Evolutionary conservation across 345 rosid species (phyloP).

Genomic region (Hibiscus syriacus): DNA sequence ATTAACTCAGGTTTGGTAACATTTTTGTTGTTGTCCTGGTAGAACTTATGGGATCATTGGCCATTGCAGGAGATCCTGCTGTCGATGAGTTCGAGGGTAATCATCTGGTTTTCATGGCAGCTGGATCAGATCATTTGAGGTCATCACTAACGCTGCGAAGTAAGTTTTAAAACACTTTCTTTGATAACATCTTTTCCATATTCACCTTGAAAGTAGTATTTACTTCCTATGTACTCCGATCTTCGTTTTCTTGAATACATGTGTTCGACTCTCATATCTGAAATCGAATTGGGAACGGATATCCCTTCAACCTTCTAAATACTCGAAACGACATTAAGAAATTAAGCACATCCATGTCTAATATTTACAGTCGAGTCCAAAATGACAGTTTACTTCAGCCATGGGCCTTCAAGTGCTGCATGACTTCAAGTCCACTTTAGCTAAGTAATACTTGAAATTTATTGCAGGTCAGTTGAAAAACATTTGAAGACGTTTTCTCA

Average conservation of each 20-base stretch:
- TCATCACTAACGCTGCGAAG: constrained; percentile 53
- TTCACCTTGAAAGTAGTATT: background rate
- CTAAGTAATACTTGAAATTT: constrained; percentile 3
- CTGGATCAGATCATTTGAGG: constrained; percentile 54
- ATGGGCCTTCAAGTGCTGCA: background rate
- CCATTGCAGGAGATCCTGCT: constrained; percentile 47
- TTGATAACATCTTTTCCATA: background rate
- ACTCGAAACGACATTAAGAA: too few relatives aligned
- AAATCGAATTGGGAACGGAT: too few relatives aligned
- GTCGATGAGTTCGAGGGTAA: constrained; percentile 50
- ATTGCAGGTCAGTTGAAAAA: constrained; percentile 41
- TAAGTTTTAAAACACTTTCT: constrained; percentile 17
- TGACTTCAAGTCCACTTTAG: background rate
- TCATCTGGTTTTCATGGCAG: constrained; percentile 48
- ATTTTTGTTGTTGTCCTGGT: background rate
- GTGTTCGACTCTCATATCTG: background rate
- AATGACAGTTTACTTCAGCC: background rate
- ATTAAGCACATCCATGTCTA: background rate
- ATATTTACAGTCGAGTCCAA: background rate
- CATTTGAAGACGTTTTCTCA: constrained; percentile 57
- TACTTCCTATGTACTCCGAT: background rate
- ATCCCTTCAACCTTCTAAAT: too few relatives aligned
- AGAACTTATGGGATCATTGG: constrained; percentile 4
- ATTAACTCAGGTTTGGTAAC: background rate
- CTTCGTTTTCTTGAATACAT: background rate